Evolutionary conservation across 768 basidiomycete species (phyloP).

Genomic region (Trichaptum fuscoviolaceum): DNA sequence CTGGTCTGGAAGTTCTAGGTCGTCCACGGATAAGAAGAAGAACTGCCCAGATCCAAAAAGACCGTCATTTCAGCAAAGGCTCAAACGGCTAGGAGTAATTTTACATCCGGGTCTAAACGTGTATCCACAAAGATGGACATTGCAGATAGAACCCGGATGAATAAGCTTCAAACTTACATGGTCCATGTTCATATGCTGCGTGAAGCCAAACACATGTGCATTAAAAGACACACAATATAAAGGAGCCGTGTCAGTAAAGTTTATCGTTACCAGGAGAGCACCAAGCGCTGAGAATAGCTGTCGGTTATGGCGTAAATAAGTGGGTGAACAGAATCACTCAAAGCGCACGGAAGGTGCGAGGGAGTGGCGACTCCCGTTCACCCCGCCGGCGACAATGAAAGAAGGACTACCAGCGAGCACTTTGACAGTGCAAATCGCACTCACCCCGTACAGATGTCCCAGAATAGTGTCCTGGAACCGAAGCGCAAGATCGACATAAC

Average conservation of each 20-base stretch:
- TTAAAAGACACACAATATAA: conserved; percentile 11
- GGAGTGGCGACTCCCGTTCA: neutral
- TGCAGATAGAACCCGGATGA: conserved; percentile 3
- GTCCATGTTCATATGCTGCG: conserved; percentile 80
- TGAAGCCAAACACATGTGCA: conserved; percentile 3
- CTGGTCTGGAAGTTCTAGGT: conserved; percentile 41
- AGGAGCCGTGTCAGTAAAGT: conserved; percentile 26
- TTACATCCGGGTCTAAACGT: neutral
- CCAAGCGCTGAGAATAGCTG: neutral
- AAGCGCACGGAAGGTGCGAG: neutral
- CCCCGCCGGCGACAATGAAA: neutral
- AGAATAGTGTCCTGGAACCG: conserved; percentile 84
- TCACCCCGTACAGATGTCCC: conserved; percentile 79
- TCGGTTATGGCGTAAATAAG: neutral
- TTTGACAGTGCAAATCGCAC: conserved; percentile 19
- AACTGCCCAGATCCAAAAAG: conserved; percentile 32
- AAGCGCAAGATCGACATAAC: conserved; percentile 70
- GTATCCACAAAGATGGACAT: neutral
- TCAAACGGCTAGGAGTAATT: too few relatives aligned
- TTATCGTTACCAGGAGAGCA: conserved; percentile 14
- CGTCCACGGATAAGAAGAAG: conserved; percentile 48
- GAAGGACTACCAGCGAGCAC: neutral
- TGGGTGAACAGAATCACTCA: neutral
- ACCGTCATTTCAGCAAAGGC: neutral
- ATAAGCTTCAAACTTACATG: conserved; percentile 41